Percentiles rank a stretch among this genome's conserved stretches.
Conservation (phyloP, 345 rosid species). For the Zanthoxylum bungeanum region DNA sequence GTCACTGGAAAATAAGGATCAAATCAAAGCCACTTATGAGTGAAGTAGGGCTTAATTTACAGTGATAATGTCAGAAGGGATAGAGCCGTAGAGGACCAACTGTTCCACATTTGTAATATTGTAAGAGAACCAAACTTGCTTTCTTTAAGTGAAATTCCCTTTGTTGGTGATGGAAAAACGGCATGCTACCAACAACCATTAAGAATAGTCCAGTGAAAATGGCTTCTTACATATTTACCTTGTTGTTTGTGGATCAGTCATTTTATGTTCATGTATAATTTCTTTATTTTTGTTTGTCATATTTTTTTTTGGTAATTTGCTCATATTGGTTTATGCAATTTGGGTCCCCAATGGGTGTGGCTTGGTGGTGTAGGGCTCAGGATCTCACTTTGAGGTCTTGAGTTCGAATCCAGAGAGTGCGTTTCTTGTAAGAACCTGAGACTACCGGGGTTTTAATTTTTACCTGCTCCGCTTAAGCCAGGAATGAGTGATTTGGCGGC, state of each 20-base stretch:
- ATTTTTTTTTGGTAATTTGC: neutral
- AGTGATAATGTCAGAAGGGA: neutral
- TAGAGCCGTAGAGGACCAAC: neutral
- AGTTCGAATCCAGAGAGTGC: no score
- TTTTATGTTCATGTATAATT: neutral
- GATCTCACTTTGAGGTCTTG: no score
- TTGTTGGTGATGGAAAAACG: neutral
- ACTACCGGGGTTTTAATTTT: no score
- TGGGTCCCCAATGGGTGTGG: no score
- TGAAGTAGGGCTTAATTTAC: no score
- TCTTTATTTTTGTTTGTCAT: neutral
- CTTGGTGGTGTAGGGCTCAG: no score
- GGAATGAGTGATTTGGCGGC: no score
- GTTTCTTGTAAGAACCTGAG: no score
- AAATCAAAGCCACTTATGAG: neutral
- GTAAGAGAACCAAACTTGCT: neutral
- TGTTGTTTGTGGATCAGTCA: neutral
- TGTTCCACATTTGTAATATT: neutral
- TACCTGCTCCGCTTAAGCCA: no score
- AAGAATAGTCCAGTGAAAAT: neutral
- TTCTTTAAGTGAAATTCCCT: neutral
- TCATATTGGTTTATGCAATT: neutral
- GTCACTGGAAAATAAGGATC: neutral
- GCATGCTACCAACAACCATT: neutral
- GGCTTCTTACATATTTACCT: neutral